phyloP scores from a whole-genome alignment of 257 asterid species.

The Thymus quinquecostatus region DNA sequence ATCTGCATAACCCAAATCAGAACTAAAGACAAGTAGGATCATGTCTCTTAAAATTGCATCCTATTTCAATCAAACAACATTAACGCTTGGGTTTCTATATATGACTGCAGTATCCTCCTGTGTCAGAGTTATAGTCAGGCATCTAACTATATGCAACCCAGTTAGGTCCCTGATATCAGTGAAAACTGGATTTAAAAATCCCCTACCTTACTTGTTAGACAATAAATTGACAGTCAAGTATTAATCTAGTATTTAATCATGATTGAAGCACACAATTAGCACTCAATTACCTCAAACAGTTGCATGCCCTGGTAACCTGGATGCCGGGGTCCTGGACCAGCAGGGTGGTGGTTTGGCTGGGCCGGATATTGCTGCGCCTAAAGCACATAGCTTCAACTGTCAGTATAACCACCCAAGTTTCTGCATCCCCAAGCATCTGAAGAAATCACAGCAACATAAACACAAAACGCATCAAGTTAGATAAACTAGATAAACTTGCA shows the following conservation, averaged over 20 bases:
- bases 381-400: slow-evolving; percentile 64
- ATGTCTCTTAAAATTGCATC: no score
- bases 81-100: no score
- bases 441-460: slow-evolving; percentile 36
- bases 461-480: no score
- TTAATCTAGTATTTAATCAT: background rate
- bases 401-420: slow-evolving; percentile 70
- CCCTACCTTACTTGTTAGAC: background rate
- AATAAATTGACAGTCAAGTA: background rate
- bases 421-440: slow-evolving; percentile 63
- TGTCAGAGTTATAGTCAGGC: background rate
- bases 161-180: background rate
- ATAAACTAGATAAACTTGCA: slow-evolving; percentile 6
- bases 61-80: no score
- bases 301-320: slow-evolving; percentile 93
- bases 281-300: slow-evolving; percentile 72
- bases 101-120: no score
- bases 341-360: slow-evolving; percentile 54
- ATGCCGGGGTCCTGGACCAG: slow-evolving; percentile 73
- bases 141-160: background rate
- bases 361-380: slow-evolving; percentile 49
- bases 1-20: no score
- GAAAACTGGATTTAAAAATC: background rate
- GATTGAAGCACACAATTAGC: background rate
- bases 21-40: no score